A percentile compares a stretch with the other conserved stretches of the same genome.
Evolutionary conservation across 2,329 filamentous ascomycete genomes (phyloP).

Genomic region (Exophiala bonariae): DNA sequence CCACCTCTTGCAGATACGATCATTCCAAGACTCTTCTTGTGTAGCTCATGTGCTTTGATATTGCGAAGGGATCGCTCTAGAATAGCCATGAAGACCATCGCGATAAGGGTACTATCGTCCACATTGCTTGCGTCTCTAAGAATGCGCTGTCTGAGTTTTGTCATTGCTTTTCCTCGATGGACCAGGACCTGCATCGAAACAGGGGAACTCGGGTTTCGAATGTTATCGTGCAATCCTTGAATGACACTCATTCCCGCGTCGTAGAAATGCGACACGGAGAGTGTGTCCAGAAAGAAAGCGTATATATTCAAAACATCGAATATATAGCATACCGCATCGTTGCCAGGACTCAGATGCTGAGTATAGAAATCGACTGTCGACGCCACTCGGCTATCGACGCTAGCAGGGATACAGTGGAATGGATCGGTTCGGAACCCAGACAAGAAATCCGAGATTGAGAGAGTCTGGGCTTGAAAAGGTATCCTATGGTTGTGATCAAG

Average conservation of each 20-base stretch:
- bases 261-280: neutral
- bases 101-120: neutral
- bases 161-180: constrained; percentile 5
- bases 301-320: constrained; percentile 4
- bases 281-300: neutral
- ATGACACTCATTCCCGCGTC: neutral
- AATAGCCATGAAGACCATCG: constrained; percentile 6
- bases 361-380: constrained; percentile 2
- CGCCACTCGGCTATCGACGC: neutral
- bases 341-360: constrained; percentile 2
- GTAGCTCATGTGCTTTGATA: neutral
- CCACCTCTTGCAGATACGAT: constrained; percentile 2
- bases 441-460: neutral
- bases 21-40: constrained; percentile 4
- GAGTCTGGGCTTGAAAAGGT: no score
- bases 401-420: neutral
- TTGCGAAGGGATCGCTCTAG: constrained; percentile 1
- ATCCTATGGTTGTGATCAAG: no score
- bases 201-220: neutral
- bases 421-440: neutral
- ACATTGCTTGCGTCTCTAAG: neutral
- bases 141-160: neutral
- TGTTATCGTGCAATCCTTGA: neutral
- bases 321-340: neutral
- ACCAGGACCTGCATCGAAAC: constrained; percentile 2